Percentiles rank a stretch among this genome's conserved stretches.
phyloP scores from a whole-genome alignment of 2,329 filamentous ascomycete genomes.

The Juglanconis oblonga region DNA sequence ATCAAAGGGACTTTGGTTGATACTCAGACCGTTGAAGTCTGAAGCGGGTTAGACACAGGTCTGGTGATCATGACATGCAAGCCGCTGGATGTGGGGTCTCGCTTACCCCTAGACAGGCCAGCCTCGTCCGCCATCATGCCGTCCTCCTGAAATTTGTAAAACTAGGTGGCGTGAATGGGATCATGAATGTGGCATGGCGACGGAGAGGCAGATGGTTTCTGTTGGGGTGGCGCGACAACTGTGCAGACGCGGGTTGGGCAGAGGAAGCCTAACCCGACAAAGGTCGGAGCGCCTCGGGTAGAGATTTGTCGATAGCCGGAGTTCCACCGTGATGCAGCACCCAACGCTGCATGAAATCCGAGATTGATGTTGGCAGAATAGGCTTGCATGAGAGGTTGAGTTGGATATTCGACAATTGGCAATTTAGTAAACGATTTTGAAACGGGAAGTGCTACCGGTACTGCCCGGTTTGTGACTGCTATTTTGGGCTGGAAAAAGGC shows the following conservation, averaged over 20 bases:
- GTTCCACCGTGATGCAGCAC: conserved; percentile 12
- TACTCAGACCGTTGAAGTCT: conserved; percentile 42
- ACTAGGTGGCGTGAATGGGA: neutral
- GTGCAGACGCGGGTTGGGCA: neutral
- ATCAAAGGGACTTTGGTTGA: conserved; percentile 29
- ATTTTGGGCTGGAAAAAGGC: neutral
- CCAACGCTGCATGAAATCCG: neutral
- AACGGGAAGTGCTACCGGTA: neutral
- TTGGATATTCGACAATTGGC: neutral
- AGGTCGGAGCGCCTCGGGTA: conserved; percentile 15
- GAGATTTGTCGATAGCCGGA: conserved; percentile 15
- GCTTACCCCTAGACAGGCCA: conserved; percentile 12
- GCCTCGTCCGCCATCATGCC: conserved; percentile 11
- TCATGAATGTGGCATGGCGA: conserved; percentile 7
- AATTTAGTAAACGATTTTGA: neutral
- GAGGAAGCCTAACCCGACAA: conserved; percentile 8
- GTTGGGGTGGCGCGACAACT: neutral
- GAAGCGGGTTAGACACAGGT: conserved; percentile 14
- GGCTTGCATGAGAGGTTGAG: no score
- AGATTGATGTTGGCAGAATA: no score
- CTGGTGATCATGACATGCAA: conserved; percentile 15
- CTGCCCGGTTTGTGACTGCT: conserved; percentile 5
- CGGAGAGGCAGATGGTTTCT: neutral
- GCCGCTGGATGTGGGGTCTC: neutral
- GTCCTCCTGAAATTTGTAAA: neutral